Percentiles rank a stretch among this genome's conserved stretches.
phyloP scores from a whole-genome alignment of 78 protist species.

The Chrysochromulina parva region DNA sequence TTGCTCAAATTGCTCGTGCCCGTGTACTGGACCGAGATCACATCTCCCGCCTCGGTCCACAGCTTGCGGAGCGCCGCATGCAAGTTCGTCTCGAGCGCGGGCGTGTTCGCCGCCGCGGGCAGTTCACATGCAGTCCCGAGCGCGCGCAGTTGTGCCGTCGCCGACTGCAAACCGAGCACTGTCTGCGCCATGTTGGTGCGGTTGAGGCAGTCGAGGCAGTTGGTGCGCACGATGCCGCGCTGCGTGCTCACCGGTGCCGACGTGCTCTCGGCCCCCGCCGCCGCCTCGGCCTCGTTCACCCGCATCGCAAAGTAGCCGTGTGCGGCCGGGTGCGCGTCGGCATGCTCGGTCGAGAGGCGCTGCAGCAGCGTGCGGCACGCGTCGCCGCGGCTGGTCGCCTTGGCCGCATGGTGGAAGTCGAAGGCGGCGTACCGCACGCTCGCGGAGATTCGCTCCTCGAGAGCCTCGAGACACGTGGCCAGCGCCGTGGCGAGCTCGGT shows the following conservation, averaged over 20 bases:
- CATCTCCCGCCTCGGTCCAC: neutral
- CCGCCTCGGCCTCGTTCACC: no score
- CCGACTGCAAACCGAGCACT: neutral
- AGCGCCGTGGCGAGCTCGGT: neutral
- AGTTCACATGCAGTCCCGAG: neutral
- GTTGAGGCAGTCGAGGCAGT: constrained; percentile 63
- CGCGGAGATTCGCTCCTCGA: neutral
- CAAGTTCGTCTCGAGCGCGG: neutral
- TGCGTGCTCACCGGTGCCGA: neutral
- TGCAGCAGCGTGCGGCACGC: neutral
- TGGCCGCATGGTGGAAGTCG: neutral
- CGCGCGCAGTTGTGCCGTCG: neutral
- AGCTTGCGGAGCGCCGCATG: neutral
- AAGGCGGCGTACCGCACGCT: neutral
- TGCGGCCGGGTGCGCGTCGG: no score
- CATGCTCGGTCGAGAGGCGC: neutral
- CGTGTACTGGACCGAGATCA: neutral
- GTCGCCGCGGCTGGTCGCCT: neutral
- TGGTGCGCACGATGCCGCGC: constrained; percentile 40
- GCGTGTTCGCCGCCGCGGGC: no score
- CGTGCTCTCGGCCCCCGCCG: no score
- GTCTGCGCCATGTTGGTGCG: constrained; percentile 49
- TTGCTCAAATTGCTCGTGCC: neutral
- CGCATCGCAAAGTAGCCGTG: no score
- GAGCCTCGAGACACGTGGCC: neutral